phyloP scores from a whole-genome alignment of 1,284 basidiomycete genomes.

The Volvariella volvacea region DNA sequence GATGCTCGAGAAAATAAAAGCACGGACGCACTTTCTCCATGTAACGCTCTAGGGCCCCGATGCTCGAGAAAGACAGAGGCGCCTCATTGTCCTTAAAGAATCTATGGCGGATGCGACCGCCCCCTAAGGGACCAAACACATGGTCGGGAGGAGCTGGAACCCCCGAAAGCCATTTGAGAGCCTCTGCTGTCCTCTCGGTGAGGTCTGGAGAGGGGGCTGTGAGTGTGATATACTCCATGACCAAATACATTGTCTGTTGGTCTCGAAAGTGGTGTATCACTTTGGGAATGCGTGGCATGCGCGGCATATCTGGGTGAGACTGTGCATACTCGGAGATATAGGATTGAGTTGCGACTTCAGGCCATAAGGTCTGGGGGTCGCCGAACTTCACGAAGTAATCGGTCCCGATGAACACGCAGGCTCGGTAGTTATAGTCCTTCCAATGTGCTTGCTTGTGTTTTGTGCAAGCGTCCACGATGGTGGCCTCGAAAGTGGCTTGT shows the following conservation, averaged over 20 bases:
- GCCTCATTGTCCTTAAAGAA: conserved; percentile 18
- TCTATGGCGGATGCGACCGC: conserved; percentile 14
- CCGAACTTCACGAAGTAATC: conserved; percentile 8
- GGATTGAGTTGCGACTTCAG: conserved; percentile 11
- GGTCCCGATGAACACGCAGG: conserved; percentile 4
- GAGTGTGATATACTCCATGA: conserved; percentile 20
- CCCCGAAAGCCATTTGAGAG: conserved; percentile 17
- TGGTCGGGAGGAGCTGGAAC: conserved; percentile 15
- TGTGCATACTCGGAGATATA: conserved; percentile 12
- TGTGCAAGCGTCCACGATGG: conserved; percentile 5
- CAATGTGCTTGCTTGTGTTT: conserved; percentile 4
- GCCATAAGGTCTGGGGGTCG: conserved; percentile 5
- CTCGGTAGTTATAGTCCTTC: conserved; percentile 1
- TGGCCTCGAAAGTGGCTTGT: conserved; percentile 4
- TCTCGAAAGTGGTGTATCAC: conserved; percentile 4
- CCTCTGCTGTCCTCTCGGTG: conserved; percentile 12
- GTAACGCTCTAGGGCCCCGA: conserved; percentile 17
- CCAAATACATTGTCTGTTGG: conserved; percentile 13
- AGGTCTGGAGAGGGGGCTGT: conserved; percentile 9
- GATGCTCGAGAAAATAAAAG: conserved; percentile 7
- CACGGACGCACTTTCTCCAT: conserved; percentile 16
- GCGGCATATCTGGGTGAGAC: conserved; percentile 11
- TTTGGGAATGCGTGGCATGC: conserved; percentile 15
- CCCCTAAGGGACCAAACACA: conserved; percentile 18
- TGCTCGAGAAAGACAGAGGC: conserved; percentile 18